Base-by-base conservation (phyloP, 441 rosid species). In the Brassica balearica region DNA sequence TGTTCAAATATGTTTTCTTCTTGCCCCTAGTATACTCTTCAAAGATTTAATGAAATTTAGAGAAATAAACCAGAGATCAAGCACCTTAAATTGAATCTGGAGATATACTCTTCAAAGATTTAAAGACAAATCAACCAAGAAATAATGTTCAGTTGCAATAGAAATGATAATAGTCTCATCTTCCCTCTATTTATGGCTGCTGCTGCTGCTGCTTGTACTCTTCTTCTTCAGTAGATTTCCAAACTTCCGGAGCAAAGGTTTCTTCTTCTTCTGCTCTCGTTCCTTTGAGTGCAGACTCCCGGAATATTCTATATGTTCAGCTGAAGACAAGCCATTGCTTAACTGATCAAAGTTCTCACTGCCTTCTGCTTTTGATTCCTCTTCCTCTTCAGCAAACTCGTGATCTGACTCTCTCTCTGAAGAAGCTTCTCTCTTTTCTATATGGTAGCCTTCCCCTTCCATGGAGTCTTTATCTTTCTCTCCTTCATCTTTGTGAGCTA, bases 161-260 rank as follows among this genome's bases (percentile, higher is more conserved):
- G 75, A 63, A 25, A 63, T 34, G 17, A 20, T 32, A 62, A 3
- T 36, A 20, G 32, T 34, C 10, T 48, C 74, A 76, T 48, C 23
- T 58, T 74, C 72, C 70, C 67, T 70, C 85, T 86, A 88, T 77
- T 86, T 91, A 65, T 78, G 90, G 32, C 32, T 12, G 89, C 85
- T 82, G 70, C 82, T 70, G 73, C 59, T 77, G 77, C 81, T 73
- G 79, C 79, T 69, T 56, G 72, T 69, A 68, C 88, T 81, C 85
- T 88, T 93, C 92, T 95, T 93, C 84, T 92, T 92, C 6, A 93
- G 91, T 71, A 95, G 83, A 82, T 87, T 91, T 68, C 97, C 95
- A 9, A 95, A 93, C 83, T 95, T 95, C 20, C 82, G 82, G 17
- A 93, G 91, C 86, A 95, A 83, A 19, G 95, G 95, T 69, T 91